Evolutionary conservation across 2,329 filamentous ascomycete species (phyloP).

Genomic region (Diaporthe sp.): DNA sequence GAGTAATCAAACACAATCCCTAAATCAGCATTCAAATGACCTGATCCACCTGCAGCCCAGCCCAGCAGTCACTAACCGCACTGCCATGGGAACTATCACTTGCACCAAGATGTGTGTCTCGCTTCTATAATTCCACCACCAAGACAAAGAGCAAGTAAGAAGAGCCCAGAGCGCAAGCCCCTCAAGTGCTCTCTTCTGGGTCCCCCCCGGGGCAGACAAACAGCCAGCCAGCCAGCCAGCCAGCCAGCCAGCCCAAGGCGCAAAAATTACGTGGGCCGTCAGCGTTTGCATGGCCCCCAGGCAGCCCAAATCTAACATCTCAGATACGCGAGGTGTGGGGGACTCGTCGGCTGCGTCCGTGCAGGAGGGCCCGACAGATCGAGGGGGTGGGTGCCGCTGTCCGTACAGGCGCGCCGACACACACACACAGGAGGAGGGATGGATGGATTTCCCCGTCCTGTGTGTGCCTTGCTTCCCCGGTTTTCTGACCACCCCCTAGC

Average conservation of each 20-base stretch:
- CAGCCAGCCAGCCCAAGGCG: not conserved
- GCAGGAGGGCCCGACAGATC: conserved; percentile 14
- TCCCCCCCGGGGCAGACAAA: too few species aligned
- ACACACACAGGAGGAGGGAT: not conserved
- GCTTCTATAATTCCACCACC: not conserved
- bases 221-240: too few species aligned
- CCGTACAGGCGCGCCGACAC: not conserved
- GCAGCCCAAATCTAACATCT: conserved; percentile 7
- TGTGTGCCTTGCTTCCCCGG: not conserved
- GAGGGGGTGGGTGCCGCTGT: not conserved
- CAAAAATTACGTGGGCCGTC: not conserved
- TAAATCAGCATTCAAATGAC: not conserved
- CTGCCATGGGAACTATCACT: not conserved
- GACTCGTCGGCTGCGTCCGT: conserved; percentile 20
- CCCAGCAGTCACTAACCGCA: not conserved
- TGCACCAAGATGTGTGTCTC: conserved; percentile 5
- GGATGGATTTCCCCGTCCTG: not conserved
- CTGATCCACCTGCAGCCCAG: not conserved
- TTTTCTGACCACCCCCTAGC: conserved; percentile 12
- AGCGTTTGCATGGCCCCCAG: conserved; percentile 14
- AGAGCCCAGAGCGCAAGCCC: not conserved
- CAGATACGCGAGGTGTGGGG: conserved; percentile 24
- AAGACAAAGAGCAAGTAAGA: not conserved
- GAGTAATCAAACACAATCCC: not conserved
- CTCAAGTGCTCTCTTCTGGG: too few species aligned